Conservation (phyloP, 345 rosid genomes). For the Rhizophora mangle region DNA sequence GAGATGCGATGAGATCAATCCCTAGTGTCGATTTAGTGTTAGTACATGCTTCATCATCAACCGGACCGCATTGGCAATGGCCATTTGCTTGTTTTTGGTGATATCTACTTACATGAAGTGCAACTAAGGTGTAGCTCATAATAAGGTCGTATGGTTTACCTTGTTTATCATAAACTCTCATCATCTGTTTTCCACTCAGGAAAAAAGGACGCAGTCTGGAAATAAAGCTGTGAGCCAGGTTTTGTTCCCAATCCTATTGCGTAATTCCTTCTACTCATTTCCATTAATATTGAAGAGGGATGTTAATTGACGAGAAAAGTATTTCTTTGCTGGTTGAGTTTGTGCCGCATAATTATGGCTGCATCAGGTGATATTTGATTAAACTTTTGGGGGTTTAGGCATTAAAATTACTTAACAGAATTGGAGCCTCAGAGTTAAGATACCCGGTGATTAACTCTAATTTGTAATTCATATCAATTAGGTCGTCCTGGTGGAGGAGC, state of each 20-base stretch:
- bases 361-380: too few relatives aligned
- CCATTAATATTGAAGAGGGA: neutral
- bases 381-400: too few relatives aligned
- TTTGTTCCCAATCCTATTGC: conserved; percentile 4
- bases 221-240: conserved; percentile 65
- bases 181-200: conserved; percentile 32
- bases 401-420: neutral
- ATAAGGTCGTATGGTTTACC: neutral
- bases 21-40: too few relatives aligned
- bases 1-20: too few relatives aligned
- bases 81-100: neutral
- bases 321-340: too few relatives aligned
- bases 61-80: neutral
- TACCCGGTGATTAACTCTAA: neutral
- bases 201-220: conserved; percentile 55
- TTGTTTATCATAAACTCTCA: conserved; percentile 1
- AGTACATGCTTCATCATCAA: neutral
- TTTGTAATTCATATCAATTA: conserved; percentile 15
- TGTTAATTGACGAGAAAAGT: neutral
- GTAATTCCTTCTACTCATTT: neutral
- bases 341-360: too few relatives aligned
- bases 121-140: neutral
- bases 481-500: conserved; percentile 69
- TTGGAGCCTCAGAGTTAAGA: neutral
- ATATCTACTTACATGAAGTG: neutral